Evolutionary conservation across 2,329 filamentous ascomycete species (phyloP).

Genomic region (Domatiomyces globalis): DNA sequence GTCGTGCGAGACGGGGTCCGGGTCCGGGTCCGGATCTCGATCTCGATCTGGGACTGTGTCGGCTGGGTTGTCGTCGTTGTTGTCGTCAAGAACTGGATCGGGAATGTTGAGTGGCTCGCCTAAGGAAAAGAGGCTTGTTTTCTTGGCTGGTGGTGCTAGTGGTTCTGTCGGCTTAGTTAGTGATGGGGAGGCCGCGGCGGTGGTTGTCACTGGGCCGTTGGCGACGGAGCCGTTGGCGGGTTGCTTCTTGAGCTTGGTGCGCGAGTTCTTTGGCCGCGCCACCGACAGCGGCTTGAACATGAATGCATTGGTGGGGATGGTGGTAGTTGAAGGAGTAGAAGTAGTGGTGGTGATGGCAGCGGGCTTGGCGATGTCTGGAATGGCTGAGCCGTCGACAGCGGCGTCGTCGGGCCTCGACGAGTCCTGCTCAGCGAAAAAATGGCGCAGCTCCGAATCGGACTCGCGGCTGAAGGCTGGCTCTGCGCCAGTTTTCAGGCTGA

Average conservation of each 20-base stretch:
- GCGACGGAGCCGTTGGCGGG: conserved; percentile 2
- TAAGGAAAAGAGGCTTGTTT: conserved; percentile 31
- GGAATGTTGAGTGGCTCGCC: neutral
- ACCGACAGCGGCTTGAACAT: conserved; percentile 87
- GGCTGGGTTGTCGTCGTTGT: conserved; percentile 25
- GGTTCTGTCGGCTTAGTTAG: neutral
- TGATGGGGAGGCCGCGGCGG: neutral
- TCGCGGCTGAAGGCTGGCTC: conserved; percentile 67
- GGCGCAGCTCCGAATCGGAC: conserved; percentile 28
- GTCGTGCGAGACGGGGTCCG: conserved; percentile 3
- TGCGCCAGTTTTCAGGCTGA: conserved; percentile 70
- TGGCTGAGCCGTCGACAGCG: conserved; percentile 2
- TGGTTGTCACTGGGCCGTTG: conserved; percentile 30
- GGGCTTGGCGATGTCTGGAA: conserved; percentile 20
- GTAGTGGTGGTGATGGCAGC: conserved; percentile 37
- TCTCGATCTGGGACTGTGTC: conserved; percentile 18
- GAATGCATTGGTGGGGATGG: conserved; percentile 53
- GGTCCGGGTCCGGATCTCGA: no score
- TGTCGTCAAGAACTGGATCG: neutral
- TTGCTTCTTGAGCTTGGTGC: conserved; percentile 25
- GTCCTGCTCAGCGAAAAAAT: conserved; percentile 24
- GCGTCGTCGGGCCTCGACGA: conserved; percentile 8
- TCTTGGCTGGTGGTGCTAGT: conserved; percentile 24
- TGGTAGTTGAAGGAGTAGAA: conserved; percentile 12
- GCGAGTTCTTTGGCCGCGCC: conserved; percentile 53